Evolutionary conservation across 106 monocot species (phyloP).

Genomic region (Acorus gramineus): DNA sequence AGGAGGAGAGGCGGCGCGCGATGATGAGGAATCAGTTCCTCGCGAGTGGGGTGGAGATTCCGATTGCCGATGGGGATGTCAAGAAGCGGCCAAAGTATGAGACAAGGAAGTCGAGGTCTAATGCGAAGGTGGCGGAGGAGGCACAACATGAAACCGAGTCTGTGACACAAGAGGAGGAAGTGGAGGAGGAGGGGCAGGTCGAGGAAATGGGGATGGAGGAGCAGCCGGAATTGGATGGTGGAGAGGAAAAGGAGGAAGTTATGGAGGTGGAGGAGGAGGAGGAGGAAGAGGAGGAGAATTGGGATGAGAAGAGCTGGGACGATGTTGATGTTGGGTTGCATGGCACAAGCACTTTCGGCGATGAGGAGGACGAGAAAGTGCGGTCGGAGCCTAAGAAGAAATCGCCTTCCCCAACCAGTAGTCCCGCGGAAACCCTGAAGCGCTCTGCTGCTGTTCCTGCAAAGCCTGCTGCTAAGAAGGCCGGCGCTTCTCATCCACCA

Average conservation of each 20-base stretch:
- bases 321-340: conserved; percentile 76
- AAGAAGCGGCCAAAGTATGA: conserved; percentile 79
- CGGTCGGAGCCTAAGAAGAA: conserved; percentile 26
- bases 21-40: conserved; percentile 83
- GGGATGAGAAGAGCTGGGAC: conserved; percentile 99
- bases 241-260: conserved; percentile 16
- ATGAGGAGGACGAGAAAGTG: conserved; percentile 38
- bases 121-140: conserved; percentile 15
- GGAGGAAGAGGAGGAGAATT: conserved; percentile 74
- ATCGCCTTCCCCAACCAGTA: too few relatives aligned
- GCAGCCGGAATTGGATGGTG: too few relatives aligned
- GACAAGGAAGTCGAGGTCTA: conserved; percentile 36
- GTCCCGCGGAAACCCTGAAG: too few relatives aligned
- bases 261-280: conserved; percentile 37
- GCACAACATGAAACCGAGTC: conserved; percentile 10
- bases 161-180: conserved; percentile 14
- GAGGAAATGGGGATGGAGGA: too few relatives aligned
- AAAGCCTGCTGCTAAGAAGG: conserved; percentile 40
- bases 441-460: conserved; percentile 6
- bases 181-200: too few relatives aligned
- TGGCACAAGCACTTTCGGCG: conserved; percentile 50
- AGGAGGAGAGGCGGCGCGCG: conserved; percentile 68
- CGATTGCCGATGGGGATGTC: conserved; percentile 27
- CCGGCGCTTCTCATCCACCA: conserved; percentile 11
- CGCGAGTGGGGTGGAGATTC: conserved; percentile 10